Evolutionary conservation across 441 rosid species (phyloP), one percentile per base, ranked within the genome.

Genomic region (Bruguiera hainesii): DNA sequence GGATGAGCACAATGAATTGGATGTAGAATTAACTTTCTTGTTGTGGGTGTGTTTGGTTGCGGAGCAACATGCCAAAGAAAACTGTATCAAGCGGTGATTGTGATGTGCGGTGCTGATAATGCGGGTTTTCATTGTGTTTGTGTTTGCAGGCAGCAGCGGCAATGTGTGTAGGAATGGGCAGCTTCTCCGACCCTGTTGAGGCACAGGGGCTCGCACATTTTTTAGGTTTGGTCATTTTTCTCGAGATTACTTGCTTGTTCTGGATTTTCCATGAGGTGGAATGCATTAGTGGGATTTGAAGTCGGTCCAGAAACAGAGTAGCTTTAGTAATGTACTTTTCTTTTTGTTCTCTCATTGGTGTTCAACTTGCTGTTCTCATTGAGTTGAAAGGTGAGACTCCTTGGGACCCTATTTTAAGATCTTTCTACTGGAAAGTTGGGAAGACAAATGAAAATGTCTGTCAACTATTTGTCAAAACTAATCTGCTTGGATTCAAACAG

Each of bases 151-250:
- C 99, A 53, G 99, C 99, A 42, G 99, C 99, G 56, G 99, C 99
- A 64, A 89, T 95, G 99, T 91, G 96, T 76, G 97, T 95, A 29
- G 90, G 89, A 60, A 84, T 91, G 85, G 99, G 99, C 16, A 95
- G 99, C 88, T 91, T 95, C 83, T 85, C 82, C 75, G 98, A 95
- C 71, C 99, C 99, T 72, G 72, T 77, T 6, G 98, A 91, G 79
- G 96, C 96, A 13, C 97, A 90, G 82, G 99, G 99, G 35, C 84
- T 95, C 5, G 96, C 95, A 64, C 99, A 95, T 80, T 95, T 91
- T 86, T 86, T 95, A 84, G 98, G 98, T 95, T 72, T 29, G 66
- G 26, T 57, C 68, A 15, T 51, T 55, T 74, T 53, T 53, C 5
- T 21, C 8, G 15, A 0, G 57, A 53, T 21, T 21, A 3, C 16